Evolutionary conservation across 202 grass and related monocot genomes (phyloP), one percentile per base, ranked within the genome.

Genomic region (Bolboschoenoplectus hybrid): DNA sequence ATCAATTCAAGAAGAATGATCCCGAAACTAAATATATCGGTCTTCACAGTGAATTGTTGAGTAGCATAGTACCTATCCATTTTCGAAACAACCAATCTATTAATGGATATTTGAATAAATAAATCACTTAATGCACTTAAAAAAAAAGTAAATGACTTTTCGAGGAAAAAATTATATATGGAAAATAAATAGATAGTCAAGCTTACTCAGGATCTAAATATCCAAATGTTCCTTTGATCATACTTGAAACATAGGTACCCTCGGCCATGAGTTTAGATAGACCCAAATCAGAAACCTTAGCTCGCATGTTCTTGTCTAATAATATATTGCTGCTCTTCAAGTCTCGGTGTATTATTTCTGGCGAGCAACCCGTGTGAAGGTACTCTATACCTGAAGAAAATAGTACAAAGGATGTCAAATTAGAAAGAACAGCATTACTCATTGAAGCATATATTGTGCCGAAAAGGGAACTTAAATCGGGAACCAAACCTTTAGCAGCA

Each of bases 171-270:
- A 1, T n/a, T 51, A 35, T 56, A 50, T 84, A 35, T 40, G 12
- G 49, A 61, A n/a, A 70, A 71, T 84, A 57, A 67, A 52, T 57
- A 36, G 43, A 71, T 51, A 2, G 6, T 50, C 56, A 9, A 40
- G 10, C 61, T 87, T 87, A 87, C 85, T 87, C 85, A 12, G 85
- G 85, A 39, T 87, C 85, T 9, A 87, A 68, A 35, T 87, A 87
- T 11, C 85, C 85, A 11, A 87, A 52, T 43, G 85, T 87, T 67
- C 85, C 85, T 34, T 67, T 51, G 26, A 80, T 61, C 75, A 80
- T 67, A 41, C 85, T 87, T 1, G 85, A 87, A 68, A 87, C 67
- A 81, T 81, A 68, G 72, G 85, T 6, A 43, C 51, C 63, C 4
- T 87, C 85, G 2, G 62, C 85, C 63, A 41, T 66, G 36, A 80